Evolutionary conservation across 2,329 filamentous ascomycete genomes (phyloP), one percentile per base, ranked within the genome.

Genomic region (Zymoseptoria brevis): DNA sequence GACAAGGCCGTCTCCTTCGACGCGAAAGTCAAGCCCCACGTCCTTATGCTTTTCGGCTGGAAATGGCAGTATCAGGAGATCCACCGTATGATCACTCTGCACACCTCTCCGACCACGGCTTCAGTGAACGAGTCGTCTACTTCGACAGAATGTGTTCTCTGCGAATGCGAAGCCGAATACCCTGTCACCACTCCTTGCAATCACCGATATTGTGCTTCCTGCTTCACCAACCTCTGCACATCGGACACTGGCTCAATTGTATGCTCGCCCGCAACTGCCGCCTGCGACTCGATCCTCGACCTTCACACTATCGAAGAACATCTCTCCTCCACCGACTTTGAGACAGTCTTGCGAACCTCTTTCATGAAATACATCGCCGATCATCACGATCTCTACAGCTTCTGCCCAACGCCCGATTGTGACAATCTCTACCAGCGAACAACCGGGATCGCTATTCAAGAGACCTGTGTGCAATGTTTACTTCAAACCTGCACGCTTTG

Each of bases 381-480:
- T 13, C 48, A 53, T 11, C 52, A 50, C 4, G 5, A 56, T 2
- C 7, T 57, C 2, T 57, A 41, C 24, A 48, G 50, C 1, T 52
- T 30, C 30, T 62, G 60, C 22, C 60, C 58, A 8, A 55, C 55
- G 7, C 58, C 60, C 8, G 56, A 62, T n/a, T 60, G 60, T 13
- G 53, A 55, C 16, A 35, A 55, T 19, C 50, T 60, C 26, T 60
- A 54, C 53, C 21, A 24, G 8, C 49, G 30, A 1, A n/a, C 50
- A 1, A 54, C 41, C 19, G 41, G 5, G 1, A 30, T 19, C 45
- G 30, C 29, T 19, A 22, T 11, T n/a, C 35, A 45, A 22, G 24
- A 54, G 3, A 60, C 58, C 1, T 60, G 58, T 22, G 26, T 45
- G 1, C 22, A 49, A 16, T 60, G 58, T 21, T 19, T 60, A 3